A percentile compares a stretch with the other conserved stretches of the same genome.
Evolutionary conservation across 169 alveolate genomes (phyloP).

Genomic region (Plasmodium malariae): DNA sequence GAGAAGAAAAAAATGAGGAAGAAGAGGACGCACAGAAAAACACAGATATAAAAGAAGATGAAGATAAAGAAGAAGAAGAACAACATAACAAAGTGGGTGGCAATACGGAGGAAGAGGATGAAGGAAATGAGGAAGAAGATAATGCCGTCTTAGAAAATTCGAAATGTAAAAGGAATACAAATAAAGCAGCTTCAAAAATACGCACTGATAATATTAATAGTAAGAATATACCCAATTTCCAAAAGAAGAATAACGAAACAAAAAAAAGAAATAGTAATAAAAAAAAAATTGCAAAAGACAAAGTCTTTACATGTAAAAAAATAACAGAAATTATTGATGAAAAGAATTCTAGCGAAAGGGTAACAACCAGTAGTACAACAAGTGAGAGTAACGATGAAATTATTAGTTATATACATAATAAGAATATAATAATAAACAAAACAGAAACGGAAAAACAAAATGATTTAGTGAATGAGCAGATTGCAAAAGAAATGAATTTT

Average conservation of each 20-base stretch:
- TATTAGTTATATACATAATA: not conserved
- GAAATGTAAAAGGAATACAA: not conserved
- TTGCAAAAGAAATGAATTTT: conserved; percentile 63
- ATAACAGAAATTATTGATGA: not conserved
- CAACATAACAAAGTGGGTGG: not conserved
- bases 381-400: not conserved
- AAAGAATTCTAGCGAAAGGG: not conserved
- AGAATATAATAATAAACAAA: not conserved
- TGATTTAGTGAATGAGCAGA: conserved; percentile 26
- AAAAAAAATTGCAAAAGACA: not conserved
- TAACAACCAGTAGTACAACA: not conserved
- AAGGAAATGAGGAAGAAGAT: not conserved
- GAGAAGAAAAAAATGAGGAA: not conserved
- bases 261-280: not conserved
- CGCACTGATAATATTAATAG: not conserved
- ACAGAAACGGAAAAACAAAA: not conserved
- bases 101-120: not conserved
- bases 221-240: not conserved
- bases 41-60: not conserved
- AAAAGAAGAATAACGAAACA: not conserved
- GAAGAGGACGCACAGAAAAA: conserved; percentile 6
- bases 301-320: not conserved
- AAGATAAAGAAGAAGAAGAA: not conserved
- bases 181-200: not conserved
- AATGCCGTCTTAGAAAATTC: not conserved